phyloP scores from a whole-genome alignment of 1,284 basidiomycete species.

The Sphaerobolus stellatus region DNA sequence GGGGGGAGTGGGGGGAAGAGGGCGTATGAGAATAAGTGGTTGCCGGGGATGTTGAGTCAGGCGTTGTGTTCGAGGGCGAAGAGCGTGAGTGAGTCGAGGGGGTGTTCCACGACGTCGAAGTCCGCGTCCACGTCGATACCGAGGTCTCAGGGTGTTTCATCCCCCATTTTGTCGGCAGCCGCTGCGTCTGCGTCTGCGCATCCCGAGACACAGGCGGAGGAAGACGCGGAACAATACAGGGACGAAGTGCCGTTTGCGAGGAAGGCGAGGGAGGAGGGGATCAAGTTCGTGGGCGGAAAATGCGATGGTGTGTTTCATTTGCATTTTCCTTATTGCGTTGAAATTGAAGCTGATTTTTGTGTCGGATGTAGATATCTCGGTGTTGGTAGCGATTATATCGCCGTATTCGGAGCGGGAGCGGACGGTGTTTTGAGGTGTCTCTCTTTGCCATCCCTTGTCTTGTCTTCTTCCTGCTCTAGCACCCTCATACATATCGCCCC shows the following conservation, averaged over 20 bases:
- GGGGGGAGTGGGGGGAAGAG: constrained; percentile 33
- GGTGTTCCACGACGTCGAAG: neutral
- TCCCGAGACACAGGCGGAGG: too few relatives aligned
- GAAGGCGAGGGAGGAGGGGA: constrained; percentile 62
- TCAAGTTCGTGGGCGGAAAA: constrained; percentile 68
- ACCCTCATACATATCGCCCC: too few relatives aligned
- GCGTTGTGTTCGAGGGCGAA: constrained; percentile 70
- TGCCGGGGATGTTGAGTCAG: constrained; percentile 67
- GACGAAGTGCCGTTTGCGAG: constrained; percentile 69
- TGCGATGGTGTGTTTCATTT: constrained; percentile 56
- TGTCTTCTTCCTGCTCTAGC: too few relatives aligned
- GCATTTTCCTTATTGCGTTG: neutral
- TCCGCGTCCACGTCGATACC: neutral
- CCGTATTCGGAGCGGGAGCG: too few relatives aligned
- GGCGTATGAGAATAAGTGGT: constrained; percentile 50
- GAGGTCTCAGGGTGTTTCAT: neutral
- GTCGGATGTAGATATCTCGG: constrained; percentile 55
- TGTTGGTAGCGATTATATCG: constrained; percentile 40
- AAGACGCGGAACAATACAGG: too few relatives aligned
- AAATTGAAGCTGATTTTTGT: neutral
- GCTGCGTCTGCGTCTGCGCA: neutral
- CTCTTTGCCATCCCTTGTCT: too few relatives aligned
- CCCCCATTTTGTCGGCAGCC: neutral
- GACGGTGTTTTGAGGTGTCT: too few relatives aligned
- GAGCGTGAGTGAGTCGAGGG: constrained; percentile 48